Conservation (phyloP, 805 yeast species). For the Spathaspora passalidarum region DNA sequence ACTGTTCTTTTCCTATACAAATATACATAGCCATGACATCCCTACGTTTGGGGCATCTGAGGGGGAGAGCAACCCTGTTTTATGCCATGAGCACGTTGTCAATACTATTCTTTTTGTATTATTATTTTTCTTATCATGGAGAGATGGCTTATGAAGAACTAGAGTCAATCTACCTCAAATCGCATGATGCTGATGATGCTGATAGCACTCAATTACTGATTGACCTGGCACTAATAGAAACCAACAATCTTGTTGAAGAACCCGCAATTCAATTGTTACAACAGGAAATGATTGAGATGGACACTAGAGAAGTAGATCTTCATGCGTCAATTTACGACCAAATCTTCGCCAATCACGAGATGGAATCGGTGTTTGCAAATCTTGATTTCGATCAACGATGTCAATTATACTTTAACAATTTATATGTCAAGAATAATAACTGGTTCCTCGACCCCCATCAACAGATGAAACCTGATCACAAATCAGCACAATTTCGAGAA, state of each 20-base stretch:
- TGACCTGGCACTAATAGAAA: no score
- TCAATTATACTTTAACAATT: constrained; percentile 38
- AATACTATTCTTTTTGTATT: no score
- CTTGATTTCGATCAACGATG: constrained; percentile 28
- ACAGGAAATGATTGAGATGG: constrained; percentile 6
- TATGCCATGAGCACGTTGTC: neutral
- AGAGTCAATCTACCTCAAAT: neutral
- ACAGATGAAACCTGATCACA: constrained; percentile 22
- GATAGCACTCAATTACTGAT: no score
- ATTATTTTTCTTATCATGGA: neutral
- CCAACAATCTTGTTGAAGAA: neutral
- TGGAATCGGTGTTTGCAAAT: constrained; percentile 17
- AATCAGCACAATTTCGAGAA: constrained; percentile 20
- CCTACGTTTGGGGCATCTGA: neutral
- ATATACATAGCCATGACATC: neutral
- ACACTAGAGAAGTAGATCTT: constrained; percentile 16
- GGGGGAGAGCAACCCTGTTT: neutral
- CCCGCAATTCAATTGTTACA: neutral
- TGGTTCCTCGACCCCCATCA: constrained; percentile 39
- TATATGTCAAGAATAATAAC: constrained; percentile 32
- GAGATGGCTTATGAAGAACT: neutral
- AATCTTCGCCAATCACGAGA: constrained; percentile 18
- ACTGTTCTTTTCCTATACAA: no score
- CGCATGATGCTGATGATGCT: neutral
- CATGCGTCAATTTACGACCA: constrained; percentile 21